These are phyloP conservation scores for Mortierella sp. DNA, from an alignment of 371 early-diverging fungal genomes.

Conservation along the genomic window DNA sequence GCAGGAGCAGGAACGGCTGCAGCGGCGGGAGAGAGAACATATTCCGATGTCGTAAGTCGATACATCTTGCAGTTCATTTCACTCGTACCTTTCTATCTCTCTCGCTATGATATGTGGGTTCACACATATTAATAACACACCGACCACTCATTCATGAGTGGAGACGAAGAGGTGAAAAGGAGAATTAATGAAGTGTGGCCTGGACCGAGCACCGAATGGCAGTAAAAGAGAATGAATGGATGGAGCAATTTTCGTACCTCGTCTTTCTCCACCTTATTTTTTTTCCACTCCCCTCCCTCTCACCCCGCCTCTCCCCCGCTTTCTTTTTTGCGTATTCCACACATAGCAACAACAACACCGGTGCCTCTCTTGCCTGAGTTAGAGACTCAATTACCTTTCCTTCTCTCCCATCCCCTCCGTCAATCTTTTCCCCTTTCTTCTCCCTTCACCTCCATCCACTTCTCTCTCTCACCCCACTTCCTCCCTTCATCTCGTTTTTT, in stretches of 20 bases:
- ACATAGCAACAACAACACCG: neutral
- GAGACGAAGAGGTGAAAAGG: neutral
- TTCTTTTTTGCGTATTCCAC: neutral
- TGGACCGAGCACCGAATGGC: conserved; percentile 5
- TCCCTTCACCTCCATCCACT: neutral
- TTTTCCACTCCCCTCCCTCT: too few relatives aligned
- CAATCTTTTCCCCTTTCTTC: too few relatives aligned
- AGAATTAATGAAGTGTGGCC: neutral
- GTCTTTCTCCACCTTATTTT: neutral
- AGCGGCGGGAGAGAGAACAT: neutral
- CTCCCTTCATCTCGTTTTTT: neutral
- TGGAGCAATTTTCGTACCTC: neutral
- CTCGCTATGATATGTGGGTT: neutral
- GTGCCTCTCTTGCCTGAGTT: neutral
- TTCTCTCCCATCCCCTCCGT: neutral
- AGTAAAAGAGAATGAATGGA: neutral
- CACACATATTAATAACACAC: neutral
- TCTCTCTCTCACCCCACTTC: neutral
- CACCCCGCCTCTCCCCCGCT: too few relatives aligned
- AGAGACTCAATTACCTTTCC: neutral
- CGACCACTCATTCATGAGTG: neutral
- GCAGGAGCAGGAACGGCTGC: neutral
- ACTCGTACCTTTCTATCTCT: neutral
- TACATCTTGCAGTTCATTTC: conserved; percentile 6
- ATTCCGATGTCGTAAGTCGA: conserved; percentile 11